Evolutionary conservation across 2,329 filamentous ascomycete species (phyloP).

Genomic region (Paradendryphiella salina): DNA sequence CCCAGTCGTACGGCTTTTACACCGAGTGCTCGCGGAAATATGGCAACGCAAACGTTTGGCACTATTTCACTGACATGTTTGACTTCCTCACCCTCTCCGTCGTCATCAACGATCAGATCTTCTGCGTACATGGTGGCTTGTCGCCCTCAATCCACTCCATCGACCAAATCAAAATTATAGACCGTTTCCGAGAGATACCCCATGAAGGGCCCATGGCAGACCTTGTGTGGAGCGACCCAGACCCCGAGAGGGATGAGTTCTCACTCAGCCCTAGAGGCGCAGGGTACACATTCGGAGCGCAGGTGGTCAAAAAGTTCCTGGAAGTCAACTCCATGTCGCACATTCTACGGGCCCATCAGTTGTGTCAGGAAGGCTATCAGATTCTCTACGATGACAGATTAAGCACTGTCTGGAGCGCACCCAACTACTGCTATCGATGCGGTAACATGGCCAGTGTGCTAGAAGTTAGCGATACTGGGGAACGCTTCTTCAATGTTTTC

Average conservation of each 20-base stretch:
- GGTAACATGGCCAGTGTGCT: conserved; percentile 97
- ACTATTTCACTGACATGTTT: conserved; percentile 99
- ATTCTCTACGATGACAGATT: conserved; percentile 92
- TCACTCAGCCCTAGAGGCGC: conserved; percentile 89
- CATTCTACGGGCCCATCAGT: conserved; percentile 94
- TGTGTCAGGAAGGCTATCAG: conserved; percentile 97
- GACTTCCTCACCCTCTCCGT: conserved; percentile 96
- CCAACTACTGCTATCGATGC: conserved; percentile 86
- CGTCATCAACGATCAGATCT: conserved; percentile 98
- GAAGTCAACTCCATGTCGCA: conserved; percentile 98
- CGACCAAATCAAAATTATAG: conserved; percentile 99
- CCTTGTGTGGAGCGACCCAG: conserved; percentile 96
- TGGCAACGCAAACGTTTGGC: conserved; percentile 98
- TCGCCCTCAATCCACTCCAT: conserved; percentile 84
- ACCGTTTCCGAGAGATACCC: conserved; percentile 96
- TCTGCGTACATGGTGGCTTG: conserved; percentile 90
- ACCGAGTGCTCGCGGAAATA: conserved; percentile 98
- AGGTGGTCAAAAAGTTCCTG: conserved; percentile 97
- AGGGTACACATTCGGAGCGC: conserved; percentile 95
- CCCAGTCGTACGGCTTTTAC: conserved; percentile 98
- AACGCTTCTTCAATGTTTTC: conserved; percentile 97
- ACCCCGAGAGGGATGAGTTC: conserved; percentile 97
- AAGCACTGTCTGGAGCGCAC: conserved; percentile 89
- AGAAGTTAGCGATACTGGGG: conserved; percentile 90
- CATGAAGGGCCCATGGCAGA: conserved; percentile 99